phyloP scores from a whole-genome alignment of 495 filamentous ascomycete species.

The Aspergillus wentii region DNA sequence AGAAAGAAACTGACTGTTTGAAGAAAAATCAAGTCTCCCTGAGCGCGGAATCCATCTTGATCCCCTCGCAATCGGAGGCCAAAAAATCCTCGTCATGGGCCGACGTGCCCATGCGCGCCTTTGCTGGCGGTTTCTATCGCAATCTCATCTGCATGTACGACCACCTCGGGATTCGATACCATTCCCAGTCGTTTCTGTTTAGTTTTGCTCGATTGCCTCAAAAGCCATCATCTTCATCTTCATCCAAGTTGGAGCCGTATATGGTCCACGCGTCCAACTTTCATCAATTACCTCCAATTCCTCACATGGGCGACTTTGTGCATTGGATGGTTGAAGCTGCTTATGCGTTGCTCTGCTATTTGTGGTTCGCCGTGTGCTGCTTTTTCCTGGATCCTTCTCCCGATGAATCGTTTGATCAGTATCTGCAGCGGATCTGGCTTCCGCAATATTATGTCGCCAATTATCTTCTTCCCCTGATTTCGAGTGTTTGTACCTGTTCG shows the following conservation, averaged over 20 bases:
- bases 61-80: conserved; percentile 2
- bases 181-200: conserved; percentile 41
- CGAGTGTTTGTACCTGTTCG: conserved; percentile 48
- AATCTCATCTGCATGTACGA: conserved; percentile 51
- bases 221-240: conserved; percentile 5
- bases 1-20: too few relatives aligned
- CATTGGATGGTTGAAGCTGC: conserved; percentile 31
- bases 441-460: conserved; percentile 33
- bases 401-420: conserved; percentile 36
- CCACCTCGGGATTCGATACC: conserved; percentile 41
- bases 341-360: conserved; percentile 39
- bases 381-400: conserved; percentile 34
- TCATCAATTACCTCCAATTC: conserved; percentile 39
- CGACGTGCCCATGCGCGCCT: conserved; percentile 56
- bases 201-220: conserved; percentile 20
- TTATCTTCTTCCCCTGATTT: conserved; percentile 50
- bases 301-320: conserved; percentile 14
- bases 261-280: conserved; percentile 47
- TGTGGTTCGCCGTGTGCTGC: conserved; percentile 43
- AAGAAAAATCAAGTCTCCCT: conserved; percentile 24
- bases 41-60: conserved; percentile 16
- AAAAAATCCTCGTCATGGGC: conserved; percentile 17
- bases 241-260: conserved; percentile 15
- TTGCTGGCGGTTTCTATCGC: conserved; percentile 50
- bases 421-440: conserved; percentile 40